phyloP scores from a whole-genome alignment of 192 early-diverging fungal genomes.

The Geranomyces michiganensis region DNA sequence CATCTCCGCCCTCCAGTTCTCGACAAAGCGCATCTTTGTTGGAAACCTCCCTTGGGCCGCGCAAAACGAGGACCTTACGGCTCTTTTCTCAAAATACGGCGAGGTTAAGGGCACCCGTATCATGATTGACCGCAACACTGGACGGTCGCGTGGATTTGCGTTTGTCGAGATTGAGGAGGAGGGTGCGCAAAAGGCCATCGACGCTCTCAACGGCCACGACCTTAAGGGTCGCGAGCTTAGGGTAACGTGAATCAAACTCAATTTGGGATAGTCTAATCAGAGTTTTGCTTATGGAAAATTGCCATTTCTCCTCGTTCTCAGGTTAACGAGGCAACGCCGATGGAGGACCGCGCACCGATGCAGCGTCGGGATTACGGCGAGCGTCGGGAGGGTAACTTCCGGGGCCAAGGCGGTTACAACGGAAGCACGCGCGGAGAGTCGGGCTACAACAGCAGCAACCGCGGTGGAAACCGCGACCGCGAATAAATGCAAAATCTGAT shows the following conservation, averaged over 20 bases:
- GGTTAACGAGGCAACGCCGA: slow-evolving; percentile 12
- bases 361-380: no score
- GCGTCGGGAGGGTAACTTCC: background rate
- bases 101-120: slow-evolving; percentile 70
- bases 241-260: slow-evolving; percentile 23
- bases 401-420: background rate
- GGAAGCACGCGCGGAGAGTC: background rate
- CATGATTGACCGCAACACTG: slow-evolving; percentile 68
- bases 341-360: background rate
- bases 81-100: slow-evolving; percentile 66
- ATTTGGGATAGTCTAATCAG: no score
- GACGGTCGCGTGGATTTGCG: slow-evolving; percentile 70
- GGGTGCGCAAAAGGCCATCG: slow-evolving; percentile 37
- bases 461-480: slow-evolving; percentile 1
- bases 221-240: slow-evolving; percentile 38
- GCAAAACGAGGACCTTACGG: slow-evolving; percentile 58
- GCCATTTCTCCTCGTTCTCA: background rate
- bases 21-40: slow-evolving; percentile 61
- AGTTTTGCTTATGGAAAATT: background rate
- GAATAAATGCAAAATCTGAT: no score
- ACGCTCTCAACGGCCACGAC: slow-evolving; percentile 39
- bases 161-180: slow-evolving; percentile 49
- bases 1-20: slow-evolving; percentile 10
- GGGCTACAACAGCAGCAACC: slow-evolving; percentile 6
- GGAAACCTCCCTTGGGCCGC: slow-evolving; percentile 71